Conservation (phyloP, 2,329 filamentous ascomycete species). For the Dendrostoma leiphaemia region DNA sequence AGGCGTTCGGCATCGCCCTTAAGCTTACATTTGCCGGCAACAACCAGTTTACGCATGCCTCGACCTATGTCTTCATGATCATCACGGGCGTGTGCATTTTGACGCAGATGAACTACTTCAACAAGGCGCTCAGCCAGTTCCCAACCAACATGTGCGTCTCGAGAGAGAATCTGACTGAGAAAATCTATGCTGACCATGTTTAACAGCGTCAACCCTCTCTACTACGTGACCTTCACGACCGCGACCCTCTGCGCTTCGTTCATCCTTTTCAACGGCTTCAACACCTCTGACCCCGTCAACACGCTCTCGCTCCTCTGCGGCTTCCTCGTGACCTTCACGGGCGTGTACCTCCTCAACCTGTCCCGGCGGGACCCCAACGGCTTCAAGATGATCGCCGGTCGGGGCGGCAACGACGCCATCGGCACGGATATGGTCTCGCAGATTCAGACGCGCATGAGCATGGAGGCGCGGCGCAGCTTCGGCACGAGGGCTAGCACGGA, state of each 20-base stretch:
- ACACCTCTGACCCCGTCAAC: conserved; percentile 87
- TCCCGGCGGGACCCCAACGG: conserved; percentile 89
- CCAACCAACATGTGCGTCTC: conserved; percentile 86
- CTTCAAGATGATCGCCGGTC: conserved; percentile 60
- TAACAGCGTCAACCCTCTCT: conserved; percentile 83
- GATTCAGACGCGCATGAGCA: conserved; percentile 85
- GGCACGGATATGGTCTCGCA: conserved; percentile 90
- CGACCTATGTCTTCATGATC: conserved; percentile 96
- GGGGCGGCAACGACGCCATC: conserved; percentile 68
- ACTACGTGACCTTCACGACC: conserved; percentile 97
- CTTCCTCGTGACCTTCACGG: conserved; percentile 92
- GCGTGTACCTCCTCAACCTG: conserved; percentile 94
- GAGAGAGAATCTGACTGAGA: background rate
- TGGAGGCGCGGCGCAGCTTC: conserved; percentile 82
- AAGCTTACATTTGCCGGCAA: conserved; percentile 91
- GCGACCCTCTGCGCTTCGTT: conserved; percentile 92
- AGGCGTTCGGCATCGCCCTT: conserved; percentile 95
- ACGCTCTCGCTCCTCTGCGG: conserved; percentile 89
- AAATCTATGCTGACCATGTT: conserved; percentile 26
- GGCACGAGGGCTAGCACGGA: conserved; percentile 60
- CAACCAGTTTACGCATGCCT: conserved; percentile 93
- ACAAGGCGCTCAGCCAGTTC: conserved; percentile 96
- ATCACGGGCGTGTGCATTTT: conserved; percentile 90
- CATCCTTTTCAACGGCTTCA: conserved; percentile 94
- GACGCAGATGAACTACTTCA: conserved; percentile 99